A percentile compares a stretch with the other conserved stretches of the same genome.
Conservation (phyloP, 116 monocot genomes). For the Dioscorea cayenensis region DNA sequence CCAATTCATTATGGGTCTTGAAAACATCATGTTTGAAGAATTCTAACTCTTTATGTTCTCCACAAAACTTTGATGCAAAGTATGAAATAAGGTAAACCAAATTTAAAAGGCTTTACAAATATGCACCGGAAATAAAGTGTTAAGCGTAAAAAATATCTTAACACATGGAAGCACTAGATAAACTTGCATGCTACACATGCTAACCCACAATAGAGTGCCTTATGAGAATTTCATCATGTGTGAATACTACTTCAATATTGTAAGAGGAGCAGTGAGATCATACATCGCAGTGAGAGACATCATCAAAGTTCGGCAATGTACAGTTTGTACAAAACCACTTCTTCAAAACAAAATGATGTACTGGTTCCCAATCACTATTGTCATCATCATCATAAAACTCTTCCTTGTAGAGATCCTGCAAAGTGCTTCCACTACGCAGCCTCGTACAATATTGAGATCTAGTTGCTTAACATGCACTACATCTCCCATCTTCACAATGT, state of each 20-base stretch:
- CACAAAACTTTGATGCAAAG: slow-evolving; percentile 44
- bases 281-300: slow-evolving; percentile 56
- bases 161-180: too few species aligned
- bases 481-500: slow-evolving; percentile 2
- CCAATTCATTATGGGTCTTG: slow-evolving; percentile 14
- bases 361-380: slow-evolving; percentile 84
- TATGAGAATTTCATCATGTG: not conserved
- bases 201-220: not conserved
- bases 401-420: slow-evolving; percentile 54
- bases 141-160: too few species aligned
- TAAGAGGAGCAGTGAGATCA: slow-evolving; percentile 10
- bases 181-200: too few species aligned
- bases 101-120: not conserved
- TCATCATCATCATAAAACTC: slow-evolving; percentile 66
- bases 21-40: slow-evolving; percentile 49
- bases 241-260: not conserved
- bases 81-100: not conserved
- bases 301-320: slow-evolving; percentile 66
- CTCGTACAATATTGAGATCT: slow-evolving; percentile 6
- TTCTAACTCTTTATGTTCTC: slow-evolving; percentile 58
- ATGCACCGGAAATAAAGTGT: not conserved
- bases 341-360: slow-evolving; percentile 31
- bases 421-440: slow-evolving; percentile 18
- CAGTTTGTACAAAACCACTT: slow-evolving; percentile 90
- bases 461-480: slow-evolving; percentile 4